Conservation (phyloP, 2,329 filamentous ascomycete species). For the Verticillium dahliae region DNA sequence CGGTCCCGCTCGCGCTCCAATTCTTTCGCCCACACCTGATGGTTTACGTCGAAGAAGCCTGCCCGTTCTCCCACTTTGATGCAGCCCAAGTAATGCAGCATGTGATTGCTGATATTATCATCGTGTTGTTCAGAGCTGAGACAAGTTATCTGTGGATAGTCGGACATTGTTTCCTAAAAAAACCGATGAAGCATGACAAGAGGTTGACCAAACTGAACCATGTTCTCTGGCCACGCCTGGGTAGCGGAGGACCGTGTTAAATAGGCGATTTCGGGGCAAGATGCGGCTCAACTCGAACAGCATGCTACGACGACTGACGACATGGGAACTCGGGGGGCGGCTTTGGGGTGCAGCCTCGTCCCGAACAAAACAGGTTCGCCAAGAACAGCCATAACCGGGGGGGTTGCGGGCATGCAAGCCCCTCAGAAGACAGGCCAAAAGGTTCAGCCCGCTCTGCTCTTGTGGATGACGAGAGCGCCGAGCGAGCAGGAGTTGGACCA, state of each 20-base stretch:
- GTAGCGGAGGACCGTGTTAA: too few relatives aligned
- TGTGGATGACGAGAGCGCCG: background rate
- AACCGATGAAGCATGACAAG: background rate
- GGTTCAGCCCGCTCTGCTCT: background rate
- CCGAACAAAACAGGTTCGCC: background rate
- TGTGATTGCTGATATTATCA: background rate
- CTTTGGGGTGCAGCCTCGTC: background rate
- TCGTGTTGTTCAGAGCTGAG: background rate
- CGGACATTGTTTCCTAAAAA: background rate
- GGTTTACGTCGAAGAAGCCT: background rate
- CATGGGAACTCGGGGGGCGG: background rate
- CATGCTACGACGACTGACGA: background rate
- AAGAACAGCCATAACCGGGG: background rate
- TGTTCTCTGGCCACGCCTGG: too few relatives aligned
- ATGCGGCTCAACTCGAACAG: background rate
- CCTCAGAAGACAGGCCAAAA: background rate
- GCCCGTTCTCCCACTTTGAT: background rate
- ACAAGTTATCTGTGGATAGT: background rate
- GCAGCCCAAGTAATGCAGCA: conserved; percentile 3
- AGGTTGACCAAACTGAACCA: background rate
- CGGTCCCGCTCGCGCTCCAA: background rate
- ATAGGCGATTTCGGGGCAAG: background rate
- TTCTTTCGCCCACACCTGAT: background rate
- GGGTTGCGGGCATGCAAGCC: background rate
- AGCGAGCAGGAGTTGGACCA: background rate